These are phyloP conservation scores for Plasmopara halstedii DNA, from an alignment of 352 stramenopile species.

Conservation along the genomic window DNA sequence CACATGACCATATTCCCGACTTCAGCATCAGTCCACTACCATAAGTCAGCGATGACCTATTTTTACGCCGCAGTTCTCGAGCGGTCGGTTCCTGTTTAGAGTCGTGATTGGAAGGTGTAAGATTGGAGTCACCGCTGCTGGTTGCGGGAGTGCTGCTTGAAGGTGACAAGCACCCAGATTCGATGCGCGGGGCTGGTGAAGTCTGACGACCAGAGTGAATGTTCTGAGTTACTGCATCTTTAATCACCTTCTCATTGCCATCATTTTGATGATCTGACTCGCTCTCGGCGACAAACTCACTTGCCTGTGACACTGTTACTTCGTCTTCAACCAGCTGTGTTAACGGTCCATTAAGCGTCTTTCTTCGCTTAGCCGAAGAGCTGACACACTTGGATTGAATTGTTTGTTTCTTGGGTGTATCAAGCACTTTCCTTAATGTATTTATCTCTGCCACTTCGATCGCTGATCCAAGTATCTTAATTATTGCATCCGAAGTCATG, in stretches of 20 bases:
- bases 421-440: no score
- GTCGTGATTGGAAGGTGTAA: conserved; percentile 5
- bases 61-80: conserved; percentile 21
- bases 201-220: conserved; percentile 13
- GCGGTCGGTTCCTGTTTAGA: conserved; percentile 12
- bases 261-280: conserved; percentile 23
- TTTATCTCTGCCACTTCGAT: conserved; percentile 3
- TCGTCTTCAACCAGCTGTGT: conserved; percentile 22
- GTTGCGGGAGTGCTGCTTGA: conserved; percentile 5
- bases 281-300: conserved; percentile 29
- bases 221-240: conserved; percentile 15
- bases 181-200: background rate
- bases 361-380: conserved; percentile 24
- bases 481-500: conserved; percentile 51
- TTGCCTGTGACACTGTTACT: conserved; percentile 19
- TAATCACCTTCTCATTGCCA: background rate
- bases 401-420: conserved; percentile 21
- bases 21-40: conserved; percentile 24
- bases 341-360: conserved; percentile 22
- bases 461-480: conserved; percentile 35
- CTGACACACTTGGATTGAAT: conserved; percentile 15
- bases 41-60: conserved; percentile 16
- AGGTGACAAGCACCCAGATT: background rate
- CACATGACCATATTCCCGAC: conserved; percentile 46
- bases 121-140: conserved; percentile 8